Base-by-base conservation (phyloP, 306 rosid genomes). In the Inga laurina region DNA sequence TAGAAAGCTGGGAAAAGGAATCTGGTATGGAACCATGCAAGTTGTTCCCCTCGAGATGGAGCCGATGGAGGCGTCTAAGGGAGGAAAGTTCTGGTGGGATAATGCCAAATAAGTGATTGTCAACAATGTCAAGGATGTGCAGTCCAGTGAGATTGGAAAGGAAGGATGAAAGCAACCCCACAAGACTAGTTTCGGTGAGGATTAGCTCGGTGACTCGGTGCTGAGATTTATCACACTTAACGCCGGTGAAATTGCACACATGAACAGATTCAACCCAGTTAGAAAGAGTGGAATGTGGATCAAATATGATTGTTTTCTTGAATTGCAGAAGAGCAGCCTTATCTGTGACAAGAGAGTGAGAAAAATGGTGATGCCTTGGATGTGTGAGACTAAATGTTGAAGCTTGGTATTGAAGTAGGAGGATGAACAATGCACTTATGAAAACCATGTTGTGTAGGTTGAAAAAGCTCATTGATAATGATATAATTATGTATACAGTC, bases 61-160 rank as follows among this genome's bases (percentile, higher is more conserved):
- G 88, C 21, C 37, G 34, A 37, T 56, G 91, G 54, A 92, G 88
- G 21, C 83, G 82, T 74, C 79, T 65, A 68, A 91, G 94, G 51
- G 70, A 81, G 35, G 87, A 84, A 37, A 92, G 68, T 71, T 88
- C 88, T 16, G 86, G 77, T 4, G 97, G 93, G 69, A 91, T 83
- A 24, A 41, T 70, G 57, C 94, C 93, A 32, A 34, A 87, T 10
- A 92, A 59, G 75, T 85, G 84, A 70, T 81, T 88, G 81, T 82
- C 64, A 61, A 74, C 72, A 8, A 91, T 65, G 56, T 52, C 65
- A 21, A 92, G 76, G 61, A 6, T 3, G n/a, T 87, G 92, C 10
- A 92, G 89, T 78, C 89, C 91, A 0, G 97, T 92, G 52, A 91
- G 97, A 86, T 92, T 92, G 39, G 94, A 89, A 82, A 92, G 80